Conservation (phyloP, 768 basidiomycete genomes). For the Tulasnella sp. region DNA sequence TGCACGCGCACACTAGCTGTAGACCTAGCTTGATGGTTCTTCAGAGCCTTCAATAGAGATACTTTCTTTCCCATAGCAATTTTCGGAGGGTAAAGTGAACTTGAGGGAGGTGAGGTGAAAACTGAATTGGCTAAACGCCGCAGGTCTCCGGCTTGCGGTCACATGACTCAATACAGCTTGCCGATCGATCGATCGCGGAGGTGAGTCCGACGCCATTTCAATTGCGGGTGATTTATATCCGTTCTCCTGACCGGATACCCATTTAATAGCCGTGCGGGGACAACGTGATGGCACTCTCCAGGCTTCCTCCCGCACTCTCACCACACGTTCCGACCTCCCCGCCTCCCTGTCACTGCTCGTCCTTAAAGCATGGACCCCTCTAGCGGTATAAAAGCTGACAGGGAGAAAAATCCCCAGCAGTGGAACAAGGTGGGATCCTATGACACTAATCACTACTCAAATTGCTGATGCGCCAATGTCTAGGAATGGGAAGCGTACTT, state of each 20-base stretch:
- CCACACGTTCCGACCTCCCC: background rate
- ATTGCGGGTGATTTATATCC: too few relatives aligned
- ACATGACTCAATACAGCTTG: too few relatives aligned
- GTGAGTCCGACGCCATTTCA: too few relatives aligned
- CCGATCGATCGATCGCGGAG: too few relatives aligned
- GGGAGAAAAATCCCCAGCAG: background rate
- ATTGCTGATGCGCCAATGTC: background rate
- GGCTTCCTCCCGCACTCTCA: background rate
- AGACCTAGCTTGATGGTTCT: background rate
- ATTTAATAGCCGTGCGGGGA: too few relatives aligned
- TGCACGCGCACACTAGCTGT: background rate
- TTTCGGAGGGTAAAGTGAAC: background rate
- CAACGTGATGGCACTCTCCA: background rate
- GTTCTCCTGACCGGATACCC: too few relatives aligned
- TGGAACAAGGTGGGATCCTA: background rate
- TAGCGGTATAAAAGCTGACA: background rate
- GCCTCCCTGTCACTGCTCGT: background rate
- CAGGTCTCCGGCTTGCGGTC: background rate
- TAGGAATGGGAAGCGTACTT: background rate
- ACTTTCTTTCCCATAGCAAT: conserved; percentile 5
- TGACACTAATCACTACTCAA: background rate
- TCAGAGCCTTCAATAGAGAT: background rate
- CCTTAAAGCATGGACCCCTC: background rate
- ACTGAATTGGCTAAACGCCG: background rate
- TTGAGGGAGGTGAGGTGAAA: background rate